phyloP scores from a whole-genome alignment of 495 filamentous ascomycete genomes.

The Barbatosphaeria neglecta region DNA sequence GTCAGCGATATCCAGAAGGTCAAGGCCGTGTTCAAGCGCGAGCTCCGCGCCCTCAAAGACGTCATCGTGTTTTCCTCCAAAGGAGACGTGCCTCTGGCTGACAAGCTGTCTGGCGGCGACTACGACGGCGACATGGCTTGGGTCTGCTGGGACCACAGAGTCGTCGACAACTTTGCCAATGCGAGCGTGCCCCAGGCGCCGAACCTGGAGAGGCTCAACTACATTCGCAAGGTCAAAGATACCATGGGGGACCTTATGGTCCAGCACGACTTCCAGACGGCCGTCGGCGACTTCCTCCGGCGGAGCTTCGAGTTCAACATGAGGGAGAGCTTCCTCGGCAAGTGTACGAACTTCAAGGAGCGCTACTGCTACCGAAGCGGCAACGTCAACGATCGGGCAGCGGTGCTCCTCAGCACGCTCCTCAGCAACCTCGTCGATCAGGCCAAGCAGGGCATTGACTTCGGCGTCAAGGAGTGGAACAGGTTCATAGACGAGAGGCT shows the following conservation, averaged over 20 bases:
- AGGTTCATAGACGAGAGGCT: constrained; percentile 32
- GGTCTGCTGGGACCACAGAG: constrained; percentile 76
- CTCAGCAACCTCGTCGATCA: constrained; percentile 74
- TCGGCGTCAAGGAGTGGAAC: constrained; percentile 46
- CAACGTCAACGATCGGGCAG: constrained; percentile 39
- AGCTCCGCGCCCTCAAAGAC: constrained; percentile 67
- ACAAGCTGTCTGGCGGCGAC: constrained; percentile 82
- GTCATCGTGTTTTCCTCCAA: constrained; percentile 74
- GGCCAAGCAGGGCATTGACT: constrained; percentile 64
- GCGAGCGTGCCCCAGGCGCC: constrained; percentile 43
- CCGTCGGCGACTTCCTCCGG: constrained; percentile 34
- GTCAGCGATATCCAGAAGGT: constrained; percentile 76
- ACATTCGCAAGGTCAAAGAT: constrained; percentile 46
- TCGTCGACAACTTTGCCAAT: constrained; percentile 68
- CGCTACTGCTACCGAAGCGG: constrained; percentile 51
- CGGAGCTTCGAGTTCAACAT: constrained; percentile 55
- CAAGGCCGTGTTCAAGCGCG: constrained; percentile 42
- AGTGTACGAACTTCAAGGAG: constrained; percentile 65
- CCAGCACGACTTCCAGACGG: constrained; percentile 2
- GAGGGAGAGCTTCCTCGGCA: constrained; percentile 53
- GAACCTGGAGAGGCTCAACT: constrained; percentile 32
- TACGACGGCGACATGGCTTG: constrained; percentile 88
- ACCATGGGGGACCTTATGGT: constrained; percentile 35
- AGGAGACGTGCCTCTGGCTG: constrained; percentile 59
- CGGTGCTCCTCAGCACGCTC: constrained; percentile 53